Conservation (phyloP, 78 protist species). For the Protostelium mycophagum region DNA sequence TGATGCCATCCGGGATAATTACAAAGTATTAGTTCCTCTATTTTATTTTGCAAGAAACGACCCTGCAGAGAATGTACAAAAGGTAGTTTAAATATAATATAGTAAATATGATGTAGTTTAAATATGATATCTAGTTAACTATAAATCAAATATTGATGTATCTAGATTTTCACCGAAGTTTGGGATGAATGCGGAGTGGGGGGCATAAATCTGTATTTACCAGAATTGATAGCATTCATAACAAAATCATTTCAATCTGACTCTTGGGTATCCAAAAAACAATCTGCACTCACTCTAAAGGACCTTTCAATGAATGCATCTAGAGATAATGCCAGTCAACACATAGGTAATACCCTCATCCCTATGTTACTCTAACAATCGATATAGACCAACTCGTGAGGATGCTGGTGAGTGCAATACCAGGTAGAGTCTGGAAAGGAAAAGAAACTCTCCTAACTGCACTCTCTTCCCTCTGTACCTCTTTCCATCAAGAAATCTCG, state of each 20-base stretch:
- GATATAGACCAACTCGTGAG: neutral
- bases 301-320: neutral
- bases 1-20: neutral
- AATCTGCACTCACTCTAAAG: neutral
- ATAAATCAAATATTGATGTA: too few species aligned
- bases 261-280: neutral
- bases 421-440: slow-evolving; percentile 10
- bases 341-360: neutral
- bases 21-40: neutral
- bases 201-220: neutral
- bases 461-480: slow-evolving; percentile 21
- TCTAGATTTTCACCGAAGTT: neutral
- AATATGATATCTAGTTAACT: neutral
- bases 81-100: neutral
- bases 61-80: neutral
- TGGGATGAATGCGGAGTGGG: neutral
- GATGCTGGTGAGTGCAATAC: neutral
- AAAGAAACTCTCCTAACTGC: slow-evolving; percentile 38
- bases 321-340: neutral
- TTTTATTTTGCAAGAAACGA: neutral
- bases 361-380: too few species aligned
- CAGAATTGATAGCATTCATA: neutral
- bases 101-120: too few species aligned
- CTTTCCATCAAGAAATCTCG: slow-evolving; percentile 14
- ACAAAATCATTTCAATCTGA: neutral